Evolutionary conservation across 352 stramenopile species (phyloP).

Genomic region (Saprolegnia parasitica): DNA sequence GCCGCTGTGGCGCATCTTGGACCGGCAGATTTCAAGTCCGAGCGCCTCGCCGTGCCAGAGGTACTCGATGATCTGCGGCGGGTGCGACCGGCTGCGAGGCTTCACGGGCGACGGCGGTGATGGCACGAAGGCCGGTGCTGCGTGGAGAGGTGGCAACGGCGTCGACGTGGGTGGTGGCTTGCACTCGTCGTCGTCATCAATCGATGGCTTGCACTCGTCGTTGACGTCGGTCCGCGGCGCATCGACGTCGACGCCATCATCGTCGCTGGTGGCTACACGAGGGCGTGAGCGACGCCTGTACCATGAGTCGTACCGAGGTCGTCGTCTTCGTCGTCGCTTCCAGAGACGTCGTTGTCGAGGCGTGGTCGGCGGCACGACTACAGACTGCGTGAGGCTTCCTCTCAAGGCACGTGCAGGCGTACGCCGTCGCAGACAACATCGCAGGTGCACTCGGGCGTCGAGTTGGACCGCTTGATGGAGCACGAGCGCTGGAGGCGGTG

Average conservation of each 20-base stretch:
- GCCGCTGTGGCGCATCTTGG: neutral
- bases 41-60: neutral
- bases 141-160: neutral
- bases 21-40: neutral
- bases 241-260: neutral
- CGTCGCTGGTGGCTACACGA: neutral
- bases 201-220: neutral
- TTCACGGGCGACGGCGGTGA: neutral
- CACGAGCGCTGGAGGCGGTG: neutral
- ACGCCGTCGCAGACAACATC: neutral
- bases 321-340: neutral
- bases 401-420: neutral
- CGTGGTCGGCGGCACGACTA: neutral
- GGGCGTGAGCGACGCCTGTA: neutral
- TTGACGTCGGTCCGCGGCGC: neutral
- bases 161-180: neutral
- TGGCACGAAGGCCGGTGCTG: neutral
- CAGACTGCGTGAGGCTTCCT: neutral
- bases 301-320: neutral
- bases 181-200: no score
- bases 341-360: neutral
- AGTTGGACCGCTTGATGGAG: neutral
- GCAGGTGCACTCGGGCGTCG: neutral
- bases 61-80: neutral
- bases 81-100: neutral